These are phyloP conservation scores for Skeletonema tropicum DNA, from an alignment of 108 stramenopile species.

Conservation along the genomic window DNA sequence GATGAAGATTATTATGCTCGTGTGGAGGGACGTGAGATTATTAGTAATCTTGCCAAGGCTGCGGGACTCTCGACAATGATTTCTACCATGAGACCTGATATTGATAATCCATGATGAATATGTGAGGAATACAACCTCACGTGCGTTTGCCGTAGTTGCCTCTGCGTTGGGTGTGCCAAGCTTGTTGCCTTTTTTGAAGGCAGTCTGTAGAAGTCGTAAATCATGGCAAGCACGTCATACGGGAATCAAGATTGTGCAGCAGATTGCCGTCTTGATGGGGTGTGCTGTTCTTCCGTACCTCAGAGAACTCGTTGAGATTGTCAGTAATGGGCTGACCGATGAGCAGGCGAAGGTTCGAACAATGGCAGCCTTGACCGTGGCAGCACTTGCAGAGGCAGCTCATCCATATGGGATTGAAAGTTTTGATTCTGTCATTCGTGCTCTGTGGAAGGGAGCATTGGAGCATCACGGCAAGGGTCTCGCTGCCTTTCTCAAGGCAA, in stretches of 20 bases:
- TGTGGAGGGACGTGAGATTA: slow-evolving; percentile 98
- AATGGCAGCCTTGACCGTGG: slow-evolving; percentile 96
- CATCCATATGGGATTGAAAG: slow-evolving; percentile 99
- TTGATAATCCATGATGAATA: slow-evolving; percentile 99
- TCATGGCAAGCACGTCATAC: slow-evolving; percentile 99
- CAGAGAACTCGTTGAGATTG: slow-evolving; percentile 94
- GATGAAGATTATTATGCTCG: slow-evolving; percentile 99
- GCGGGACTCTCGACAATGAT: slow-evolving; percentile 99
- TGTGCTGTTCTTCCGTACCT: slow-evolving; percentile 97
- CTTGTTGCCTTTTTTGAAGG: slow-evolving; percentile 98
- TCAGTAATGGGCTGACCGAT: slow-evolving; percentile 95
- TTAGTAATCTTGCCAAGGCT: slow-evolving; percentile 99
- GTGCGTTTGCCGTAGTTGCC: slow-evolving; percentile 99
- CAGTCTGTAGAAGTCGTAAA: slow-evolving; percentile 96
- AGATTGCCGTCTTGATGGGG: slow-evolving; percentile 98
- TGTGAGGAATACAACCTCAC: slow-evolving; percentile 96
- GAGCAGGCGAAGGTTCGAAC: slow-evolving; percentile 97
- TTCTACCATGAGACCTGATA: slow-evolving; percentile 99
- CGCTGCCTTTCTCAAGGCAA: slow-evolving; percentile 98
- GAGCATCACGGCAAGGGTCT: slow-evolving; percentile 97
- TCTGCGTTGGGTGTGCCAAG: slow-evolving; percentile 96
- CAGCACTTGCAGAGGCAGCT: slow-evolving; percentile 96
- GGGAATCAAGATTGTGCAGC: slow-evolving; percentile 99
- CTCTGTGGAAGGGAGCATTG: slow-evolving; percentile 98
- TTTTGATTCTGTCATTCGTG: slow-evolving; percentile 97